Percentiles rank a stretch among this genome's conserved stretches.
Evolutionary conservation across 2,329 filamentous ascomycete species (phyloP).

Genomic region (Fusarium illudens): DNA sequence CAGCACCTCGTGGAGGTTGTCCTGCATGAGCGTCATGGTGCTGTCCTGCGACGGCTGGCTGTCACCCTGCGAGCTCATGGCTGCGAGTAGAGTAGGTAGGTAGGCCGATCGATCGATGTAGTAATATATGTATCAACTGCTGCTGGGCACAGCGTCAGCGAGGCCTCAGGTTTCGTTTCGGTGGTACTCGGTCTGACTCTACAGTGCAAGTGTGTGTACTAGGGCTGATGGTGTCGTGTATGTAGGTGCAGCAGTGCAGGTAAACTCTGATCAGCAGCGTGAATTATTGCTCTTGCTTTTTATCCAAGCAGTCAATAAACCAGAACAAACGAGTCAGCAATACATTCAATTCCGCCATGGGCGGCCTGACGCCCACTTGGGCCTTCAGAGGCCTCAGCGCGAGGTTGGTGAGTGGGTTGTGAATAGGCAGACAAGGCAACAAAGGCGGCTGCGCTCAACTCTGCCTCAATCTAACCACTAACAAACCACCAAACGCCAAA

Average conservation of each 20-base stretch:
- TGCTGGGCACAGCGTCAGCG: not conserved
- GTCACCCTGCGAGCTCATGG: slow-evolving; percentile 44
- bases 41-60: slow-evolving; percentile 49
- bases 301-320: not conserved
- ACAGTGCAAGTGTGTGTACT: not conserved
- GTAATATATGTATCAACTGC: slow-evolving; percentile 3
- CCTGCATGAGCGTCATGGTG: slow-evolving; percentile 47
- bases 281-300: slow-evolving; percentile 9
- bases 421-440: slow-evolving; percentile 24
- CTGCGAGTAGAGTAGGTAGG: not conserved
- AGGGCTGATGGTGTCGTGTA: not conserved
- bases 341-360: not conserved
- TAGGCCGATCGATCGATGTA: not conserved
- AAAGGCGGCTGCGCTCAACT: slow-evolving; percentile 30
- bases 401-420: slow-evolving; percentile 20
- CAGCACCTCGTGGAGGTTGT: slow-evolving; percentile 50
- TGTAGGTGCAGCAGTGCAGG: not conserved
- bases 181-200: not conserved
- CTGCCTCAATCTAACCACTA: slow-evolving; percentile 20
- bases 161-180: not conserved
- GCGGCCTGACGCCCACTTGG: slow-evolving; percentile 17
- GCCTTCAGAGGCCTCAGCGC: not conserved
- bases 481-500: not conserved
- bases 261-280: not conserved
- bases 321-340: not conserved